Base-by-base conservation (phyloP, 2,329 filamentous ascomycete species). In the Fonsecaea multimorphosa region DNA sequence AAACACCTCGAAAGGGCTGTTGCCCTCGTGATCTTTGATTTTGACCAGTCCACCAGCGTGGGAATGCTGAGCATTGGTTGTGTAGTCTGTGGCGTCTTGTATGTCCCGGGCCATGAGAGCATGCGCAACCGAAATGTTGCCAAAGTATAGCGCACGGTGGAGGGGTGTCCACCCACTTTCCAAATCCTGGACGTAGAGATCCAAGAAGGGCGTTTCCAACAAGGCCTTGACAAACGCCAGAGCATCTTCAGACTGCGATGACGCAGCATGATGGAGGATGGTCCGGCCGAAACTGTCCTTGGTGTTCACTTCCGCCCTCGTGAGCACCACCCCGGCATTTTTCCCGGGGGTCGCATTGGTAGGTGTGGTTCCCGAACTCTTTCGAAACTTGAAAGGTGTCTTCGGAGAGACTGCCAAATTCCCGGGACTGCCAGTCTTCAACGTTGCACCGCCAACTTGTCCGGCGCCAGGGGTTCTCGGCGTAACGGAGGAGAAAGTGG, bases 161-260 rank as follows among this genome's bases (percentile, higher is more conserved):
- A 99, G 83, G 40, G 93, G 89, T 67, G 96, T 99, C 95, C 95
- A 99, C 52, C 93, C 94, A 77, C 91, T 98, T 78, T 99, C 95
- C 7, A 84, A 82, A 77, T 99, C 95, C 76, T 96, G 93, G 1
- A 85, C 83, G 73, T 97, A 95, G 8, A 98, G 81, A 78, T 99
- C 95, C 71, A 93, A 86, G 59, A 89, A 84, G 1, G 93, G 92
- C 74, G 96, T 89, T 24, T 93, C 89, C 54, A 98, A 83, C 38
- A 99, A 83, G 11, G 91, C 89, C 68, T 87, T 83, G 22, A 93
- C 92, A 74, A 97, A 97, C 2, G 83, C 85, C 40, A 89, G 78
- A 8, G 92, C 91, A 67, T 85, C 89, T 6, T 87, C 80, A 32
- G 89, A 85, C 7, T 85, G 85, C 2, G 92, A 95, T 0, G 92